Percentiles rank a stretch among this genome's conserved stretches.
Conservation (phyloP, 139 green algal genomes). For the Raphidocelis subcapitata region DNA sequence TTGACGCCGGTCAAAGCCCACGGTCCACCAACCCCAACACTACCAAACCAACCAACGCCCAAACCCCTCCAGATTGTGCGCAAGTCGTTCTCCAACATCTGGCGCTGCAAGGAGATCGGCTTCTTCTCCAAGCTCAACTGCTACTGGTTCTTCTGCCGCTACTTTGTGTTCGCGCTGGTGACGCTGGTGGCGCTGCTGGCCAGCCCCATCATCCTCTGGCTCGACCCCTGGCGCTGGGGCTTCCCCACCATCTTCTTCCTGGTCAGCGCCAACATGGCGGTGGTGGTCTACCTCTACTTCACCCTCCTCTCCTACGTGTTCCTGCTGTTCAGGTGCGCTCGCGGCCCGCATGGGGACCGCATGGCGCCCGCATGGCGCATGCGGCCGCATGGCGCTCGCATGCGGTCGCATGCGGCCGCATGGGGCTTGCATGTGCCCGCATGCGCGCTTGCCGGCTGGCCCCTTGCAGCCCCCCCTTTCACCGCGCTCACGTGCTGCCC, state of each 20-base stretch:
- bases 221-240: constrained; percentile 34
- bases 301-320: constrained; percentile 54
- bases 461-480: too few species aligned
- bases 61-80: constrained; percentile 60
- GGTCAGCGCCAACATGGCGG: constrained; percentile 31
- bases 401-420: neutral
- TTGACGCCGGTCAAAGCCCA: too few species aligned
- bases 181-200: constrained; percentile 31
- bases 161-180: constrained; percentile 36
- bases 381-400: too few species aligned
- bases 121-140: constrained; percentile 48
- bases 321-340: constrained; percentile 56
- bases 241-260: constrained; percentile 38
- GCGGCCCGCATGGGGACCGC: too few species aligned
- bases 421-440: neutral
- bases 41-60: neutral
- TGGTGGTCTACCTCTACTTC: constrained; percentile 54
- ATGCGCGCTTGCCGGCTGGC: too few species aligned
- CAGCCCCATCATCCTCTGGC: constrained; percentile 29
- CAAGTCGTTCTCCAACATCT: constrained; percentile 56
- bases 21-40: too few species aligned
- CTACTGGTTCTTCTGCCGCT: constrained; percentile 64
- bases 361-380: too few species aligned
- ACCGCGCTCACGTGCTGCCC: too few species aligned
- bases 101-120: constrained; percentile 37